A percentile compares a stretch with the other conserved stretches of the same genome.
These are phyloP conservation scores for Discostella stelligera DNA, from an alignment of 352 stramenopile genomes.

Conservation along the genomic window DNA sequence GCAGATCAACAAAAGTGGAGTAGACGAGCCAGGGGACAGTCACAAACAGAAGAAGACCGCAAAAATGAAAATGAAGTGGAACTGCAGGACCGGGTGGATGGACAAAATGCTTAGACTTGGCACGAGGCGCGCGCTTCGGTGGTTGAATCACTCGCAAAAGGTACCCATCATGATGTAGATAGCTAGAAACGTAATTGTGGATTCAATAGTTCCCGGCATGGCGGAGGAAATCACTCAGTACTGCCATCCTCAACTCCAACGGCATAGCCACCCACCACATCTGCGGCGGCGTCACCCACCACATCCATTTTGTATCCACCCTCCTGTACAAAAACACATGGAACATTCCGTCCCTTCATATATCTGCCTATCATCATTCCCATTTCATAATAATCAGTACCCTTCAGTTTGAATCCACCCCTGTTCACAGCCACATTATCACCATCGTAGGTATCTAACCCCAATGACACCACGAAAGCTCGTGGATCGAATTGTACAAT, in stretches of 20 bases:
- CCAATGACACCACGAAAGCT: conserved; percentile 65
- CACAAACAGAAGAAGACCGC: no score
- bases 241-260: conserved; percentile 1
- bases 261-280: conserved; percentile 58
- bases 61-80: no score
- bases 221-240: no score
- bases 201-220: no score
- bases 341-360: conserved; percentile 25
- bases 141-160: no score
- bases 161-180: no score
- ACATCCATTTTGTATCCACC: conserved; percentile 76
- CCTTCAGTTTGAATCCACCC: conserved; percentile 60
- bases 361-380: conserved; percentile 54
- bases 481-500: conserved; percentile 55
- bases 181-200: no score
- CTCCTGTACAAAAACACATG: conserved; percentile 68
- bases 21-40: neutral
- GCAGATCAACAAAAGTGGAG: conserved; percentile 12
- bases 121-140: no score
- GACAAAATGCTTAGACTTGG: no score
- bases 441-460: conserved; percentile 66
- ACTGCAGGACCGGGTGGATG: no score
- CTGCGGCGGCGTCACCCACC: conserved; percentile 54
- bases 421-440: conserved; percentile 60
- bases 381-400: conserved; percentile 62